Base-by-base conservation (phyloP, 345 rosid genomes). In the Camelina sativa region DNA sequence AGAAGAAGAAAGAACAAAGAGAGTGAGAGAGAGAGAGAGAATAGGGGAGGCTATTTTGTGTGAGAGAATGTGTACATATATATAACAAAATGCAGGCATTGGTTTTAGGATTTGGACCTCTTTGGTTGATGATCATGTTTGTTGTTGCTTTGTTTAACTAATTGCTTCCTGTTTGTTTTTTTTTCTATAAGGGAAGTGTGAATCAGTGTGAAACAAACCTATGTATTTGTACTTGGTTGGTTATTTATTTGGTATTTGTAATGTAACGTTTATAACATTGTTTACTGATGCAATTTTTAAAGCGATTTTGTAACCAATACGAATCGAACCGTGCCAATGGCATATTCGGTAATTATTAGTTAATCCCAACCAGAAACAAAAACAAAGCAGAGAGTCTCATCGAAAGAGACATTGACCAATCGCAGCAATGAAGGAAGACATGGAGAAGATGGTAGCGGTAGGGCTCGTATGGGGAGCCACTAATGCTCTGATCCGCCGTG, bases 381-480 rank as follows among this genome's bases (percentile, higher is more conserved):
- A 34, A 1, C 4, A 37, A 37, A 37, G 8, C 11, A 37, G 9
- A 6, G 28, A 28, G 30, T 28, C 38, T 35, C 40, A 35, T 35
- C 40, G 40, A 35, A 1, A 28, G 30, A 25, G 28, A 2, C 43
- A 37, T 37, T 0, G 10, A 9, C 43, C 43, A 11, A 28, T 4
- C 43, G 13, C 43, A 40, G 48, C 48, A 13, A 43, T 43, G 48
- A 75, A 76, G 55, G 84, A 85, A 41, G 94, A 89, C 76, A 81
- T 85, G 50, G 87, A 89, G 81, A 91, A 89, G 81, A 91, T 89
- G 97, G 86, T 91, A 56, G 91, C 89, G 1, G 89, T 93, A n/a
- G 96, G 96, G 67, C 65, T 93, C 12, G 84, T 91, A 7, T 93
- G 97, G 98, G 98, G 97, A 10, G 91, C 92, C 62, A 93, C 98